A percentile compares a stretch with the other conserved stretches of the same genome.
These are phyloP conservation scores for Colletotrichum navitas DNA, from an alignment of 2,329 filamentous ascomycete species.

Conservation along the genomic window DNA sequence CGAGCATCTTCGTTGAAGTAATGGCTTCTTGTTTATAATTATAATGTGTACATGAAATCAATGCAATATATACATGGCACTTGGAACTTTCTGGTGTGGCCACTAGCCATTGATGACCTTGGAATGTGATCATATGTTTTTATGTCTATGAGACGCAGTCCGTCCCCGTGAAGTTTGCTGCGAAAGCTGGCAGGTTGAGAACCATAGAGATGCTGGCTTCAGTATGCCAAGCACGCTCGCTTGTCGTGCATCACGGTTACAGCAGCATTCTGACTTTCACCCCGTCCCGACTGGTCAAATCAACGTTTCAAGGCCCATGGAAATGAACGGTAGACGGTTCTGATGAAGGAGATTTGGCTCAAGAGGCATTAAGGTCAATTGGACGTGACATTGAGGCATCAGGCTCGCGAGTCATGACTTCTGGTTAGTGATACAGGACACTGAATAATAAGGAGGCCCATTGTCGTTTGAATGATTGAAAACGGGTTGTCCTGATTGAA, in stretches of 20 bases:
- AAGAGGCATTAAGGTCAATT: background rate
- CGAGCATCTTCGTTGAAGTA: no score
- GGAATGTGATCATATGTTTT: background rate
- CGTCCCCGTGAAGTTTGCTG: background rate
- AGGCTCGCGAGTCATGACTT: no score
- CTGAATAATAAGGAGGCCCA: background rate
- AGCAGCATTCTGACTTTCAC: background rate
- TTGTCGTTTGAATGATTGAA: background rate
- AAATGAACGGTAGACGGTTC: background rate
- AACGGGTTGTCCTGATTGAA: background rate
- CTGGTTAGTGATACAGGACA: background rate
- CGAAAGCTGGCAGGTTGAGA: background rate
- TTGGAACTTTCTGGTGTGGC: background rate
- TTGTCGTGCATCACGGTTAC: background rate
- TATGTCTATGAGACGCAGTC: background rate
- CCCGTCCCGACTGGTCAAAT: no score
- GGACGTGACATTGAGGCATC: background rate
- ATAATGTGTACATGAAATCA: conserved; percentile 1
- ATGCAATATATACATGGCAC: background rate
- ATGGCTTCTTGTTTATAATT: background rate
- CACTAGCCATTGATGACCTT: background rate
- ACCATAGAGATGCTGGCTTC: background rate
- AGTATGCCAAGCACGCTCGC: no score
- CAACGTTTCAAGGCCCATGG: background rate
- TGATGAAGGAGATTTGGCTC: fast-evolving